Conservation (phyloP, 192 early-diverging fungal genomes). For the Spinellus fusiger region DNA sequence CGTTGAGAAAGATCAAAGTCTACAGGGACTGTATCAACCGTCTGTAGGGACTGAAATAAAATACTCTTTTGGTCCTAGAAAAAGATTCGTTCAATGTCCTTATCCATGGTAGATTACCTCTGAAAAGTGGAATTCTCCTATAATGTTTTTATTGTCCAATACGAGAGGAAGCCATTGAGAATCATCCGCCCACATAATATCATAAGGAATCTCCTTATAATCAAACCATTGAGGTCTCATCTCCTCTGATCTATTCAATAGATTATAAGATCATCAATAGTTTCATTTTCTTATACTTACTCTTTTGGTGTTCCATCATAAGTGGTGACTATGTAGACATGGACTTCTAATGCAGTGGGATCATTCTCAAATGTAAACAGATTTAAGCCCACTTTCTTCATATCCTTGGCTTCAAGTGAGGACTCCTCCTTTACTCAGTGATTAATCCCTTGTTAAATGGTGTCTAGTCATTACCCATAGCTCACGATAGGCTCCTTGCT, state of each 20-base stretch:
- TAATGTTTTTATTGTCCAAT: constrained; percentile 36
- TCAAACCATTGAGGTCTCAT: constrained; percentile 72
- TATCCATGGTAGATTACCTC: constrained; percentile 1
- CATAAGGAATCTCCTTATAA: constrained; percentile 50
- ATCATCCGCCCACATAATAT: constrained; percentile 73
- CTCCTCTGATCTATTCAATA: constrained; percentile 51
- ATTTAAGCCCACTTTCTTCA: constrained; percentile 49
- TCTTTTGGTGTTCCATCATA: constrained; percentile 47
- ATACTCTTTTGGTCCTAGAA: constrained; percentile 14
- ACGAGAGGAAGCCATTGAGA: constrained; percentile 54
- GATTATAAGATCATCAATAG: neutral
- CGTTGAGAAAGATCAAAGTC: constrained; percentile 9
- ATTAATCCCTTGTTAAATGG: neutral
- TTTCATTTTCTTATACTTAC: constrained; percentile 29
- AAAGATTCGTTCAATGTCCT: neutral
- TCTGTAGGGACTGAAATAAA: neutral
- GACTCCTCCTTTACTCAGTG: constrained; percentile 43
- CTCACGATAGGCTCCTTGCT: constrained; percentile 58
- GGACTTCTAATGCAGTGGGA: constrained; percentile 57
- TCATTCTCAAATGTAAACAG: constrained; percentile 63
- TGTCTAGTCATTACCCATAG: constrained; percentile 27
- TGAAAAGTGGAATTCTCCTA: constrained; percentile 44
- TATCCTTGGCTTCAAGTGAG: constrained; percentile 31
- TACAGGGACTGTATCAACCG: neutral
- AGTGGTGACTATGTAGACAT: constrained; percentile 46